These are phyloP conservation scores for Coemansia furcata DNA, from an alignment of 192 early-diverging fungal species.

Conservation along the genomic window DNA sequence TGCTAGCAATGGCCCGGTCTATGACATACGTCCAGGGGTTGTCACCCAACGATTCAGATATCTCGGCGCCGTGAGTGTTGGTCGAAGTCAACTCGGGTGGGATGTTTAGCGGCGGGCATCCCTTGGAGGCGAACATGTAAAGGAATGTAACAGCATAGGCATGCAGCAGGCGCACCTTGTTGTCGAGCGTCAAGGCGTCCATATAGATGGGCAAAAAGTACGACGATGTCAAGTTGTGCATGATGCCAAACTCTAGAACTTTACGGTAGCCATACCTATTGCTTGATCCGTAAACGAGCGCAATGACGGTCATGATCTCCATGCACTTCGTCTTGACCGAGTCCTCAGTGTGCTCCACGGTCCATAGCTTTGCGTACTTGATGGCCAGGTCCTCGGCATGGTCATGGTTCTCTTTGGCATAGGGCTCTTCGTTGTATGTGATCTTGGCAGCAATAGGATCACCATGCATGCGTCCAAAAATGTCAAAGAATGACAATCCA, in stretches of 20 bases:
- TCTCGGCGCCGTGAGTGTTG: constrained; percentile 11
- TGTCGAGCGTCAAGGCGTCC: constrained; percentile 31
- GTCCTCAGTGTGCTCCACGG: constrained; percentile 21
- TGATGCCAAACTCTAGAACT: constrained; percentile 34
- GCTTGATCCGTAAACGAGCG: constrained; percentile 37
- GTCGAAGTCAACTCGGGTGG: constrained; percentile 20
- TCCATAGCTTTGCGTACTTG: constrained; percentile 50
- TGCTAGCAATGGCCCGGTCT: constrained; percentile 39
- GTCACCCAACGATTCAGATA: not conserved
- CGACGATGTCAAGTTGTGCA: constrained; percentile 58
- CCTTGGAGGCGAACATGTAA: constrained; percentile 35
- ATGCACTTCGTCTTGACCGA: constrained; percentile 37
- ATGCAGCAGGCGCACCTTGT: constrained; percentile 46
- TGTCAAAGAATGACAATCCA: constrained; percentile 30
- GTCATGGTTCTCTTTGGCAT: not conserved
- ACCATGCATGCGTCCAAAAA: constrained; percentile 28
- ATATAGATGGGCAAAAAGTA: constrained; percentile 53
- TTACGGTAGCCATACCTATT: constrained; percentile 23
- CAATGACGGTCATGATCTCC: constrained; percentile 41
- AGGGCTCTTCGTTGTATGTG: not conserved
- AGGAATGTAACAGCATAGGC: constrained; percentile 36
- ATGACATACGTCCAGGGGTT: constrained; percentile 56
- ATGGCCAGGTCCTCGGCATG: constrained; percentile 7
- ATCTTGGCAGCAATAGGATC: constrained; percentile 31
- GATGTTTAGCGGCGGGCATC: constrained; percentile 41